Base-by-base conservation (phyloP, 1,284 basidiomycete species). In the Puccinia hordei region DNA sequence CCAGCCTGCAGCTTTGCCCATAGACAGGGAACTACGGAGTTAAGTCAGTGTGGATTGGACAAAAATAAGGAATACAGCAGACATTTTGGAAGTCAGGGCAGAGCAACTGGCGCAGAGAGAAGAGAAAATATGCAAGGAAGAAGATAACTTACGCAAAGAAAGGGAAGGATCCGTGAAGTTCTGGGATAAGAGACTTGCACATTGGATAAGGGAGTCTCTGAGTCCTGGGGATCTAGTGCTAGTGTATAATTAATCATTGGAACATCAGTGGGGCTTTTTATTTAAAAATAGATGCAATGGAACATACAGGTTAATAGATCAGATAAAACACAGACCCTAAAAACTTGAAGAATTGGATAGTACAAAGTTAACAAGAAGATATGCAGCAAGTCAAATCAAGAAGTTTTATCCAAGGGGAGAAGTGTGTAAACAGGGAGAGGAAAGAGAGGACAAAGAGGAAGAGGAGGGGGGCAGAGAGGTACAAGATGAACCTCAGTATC, bases 31-130 rank as follows among this genome's bases (percentile, higher is more conserved):
- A 63, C 12, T 59, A 17, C 6, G 33, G 30, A 75, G 27, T 13
- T 75, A 44, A 33, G 4, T 75, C 15, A 51, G 55, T 8, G 49
- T 75, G 15, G 55, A 61, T 38, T 75, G 73, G 57, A 49, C 17
- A 35, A 22, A 38, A 61, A 57, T 75, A 8, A 35, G 13, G 19
- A 61, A 55, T 5, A 63, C 41, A 44, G 53, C 53, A 24, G 73
- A 75, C 8, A 24, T 75, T 1, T 30, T 75, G 12, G 10, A 44
- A 4, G n/a, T n/a, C n/a, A n/a, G n/a, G n/a, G n/a, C n/a, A n/a
- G n/a, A n/a, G n/a, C n/a, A n/a, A n/a, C n/a, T 6, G 5, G 13
- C 35, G 8, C 27, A 57, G 17, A 75, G 59, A 44, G 73, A 63
- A 22, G 55, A 75, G 41, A 71, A 55, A 15, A 69, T 69, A 27